phyloP scores from a whole-genome alignment of 106 monocot genomes.

The Acanthochlamys bracteata region DNA sequence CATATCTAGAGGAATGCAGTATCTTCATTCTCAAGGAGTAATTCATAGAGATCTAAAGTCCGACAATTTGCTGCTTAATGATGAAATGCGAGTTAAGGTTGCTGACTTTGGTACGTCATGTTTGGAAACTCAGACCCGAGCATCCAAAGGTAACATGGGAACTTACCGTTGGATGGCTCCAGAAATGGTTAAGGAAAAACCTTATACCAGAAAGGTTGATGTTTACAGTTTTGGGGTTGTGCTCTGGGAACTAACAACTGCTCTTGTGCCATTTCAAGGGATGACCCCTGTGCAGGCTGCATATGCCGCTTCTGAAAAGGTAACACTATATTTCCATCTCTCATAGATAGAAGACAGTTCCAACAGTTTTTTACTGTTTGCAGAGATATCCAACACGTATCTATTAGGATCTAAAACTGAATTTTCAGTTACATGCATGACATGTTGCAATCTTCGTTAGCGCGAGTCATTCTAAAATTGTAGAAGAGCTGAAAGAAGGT shows the following conservation, averaged over 20 bases:
- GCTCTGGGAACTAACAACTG: slow-evolving; percentile 39
- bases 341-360: not conserved
- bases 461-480: too few species aligned
- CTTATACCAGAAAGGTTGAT: slow-evolving; percentile 29
- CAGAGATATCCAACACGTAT: too few species aligned
- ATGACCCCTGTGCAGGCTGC: slow-evolving; percentile 33
- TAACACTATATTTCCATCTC: not conserved
- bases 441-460: too few species aligned
- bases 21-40: slow-evolving; percentile 23
- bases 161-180: slow-evolving; percentile 50
- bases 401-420: too few species aligned
- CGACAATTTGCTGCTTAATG: slow-evolving; percentile 22
- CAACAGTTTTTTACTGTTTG: too few species aligned
- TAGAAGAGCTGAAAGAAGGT: too few species aligned
- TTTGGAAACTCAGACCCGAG: slow-evolving; percentile 24
- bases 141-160: slow-evolving; percentile 31
- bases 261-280: slow-evolving; percentile 25
- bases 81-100: slow-evolving; percentile 32
- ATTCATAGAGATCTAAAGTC: slow-evolving; percentile 37
- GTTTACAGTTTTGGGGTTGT: slow-evolving; percentile 33
- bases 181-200: slow-evolving; percentile 32
- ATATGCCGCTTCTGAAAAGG: slow-evolving; percentile 17
- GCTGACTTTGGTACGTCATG: slow-evolving; percentile 34
- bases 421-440: too few species aligned
- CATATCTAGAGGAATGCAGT: slow-evolving; percentile 30